Conservation (phyloP, 805 yeast species). For the Priceomyces fermenticarens region DNA sequence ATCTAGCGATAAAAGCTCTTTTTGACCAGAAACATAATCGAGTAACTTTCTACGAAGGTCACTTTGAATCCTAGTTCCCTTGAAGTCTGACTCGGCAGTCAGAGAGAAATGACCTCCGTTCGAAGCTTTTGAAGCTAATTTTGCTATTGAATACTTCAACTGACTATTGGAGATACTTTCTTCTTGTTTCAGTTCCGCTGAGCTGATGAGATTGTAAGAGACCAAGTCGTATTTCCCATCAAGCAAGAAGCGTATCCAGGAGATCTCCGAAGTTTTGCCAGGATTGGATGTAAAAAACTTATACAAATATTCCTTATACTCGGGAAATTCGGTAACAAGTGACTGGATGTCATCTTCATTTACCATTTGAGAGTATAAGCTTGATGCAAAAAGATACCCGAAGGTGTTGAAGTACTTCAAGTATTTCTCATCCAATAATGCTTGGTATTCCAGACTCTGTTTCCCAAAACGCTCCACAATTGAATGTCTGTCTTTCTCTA, state of each 20-base stretch:
- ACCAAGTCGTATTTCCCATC: constrained; percentile 52
- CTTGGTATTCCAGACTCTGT: constrained; percentile 12
- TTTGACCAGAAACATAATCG: constrained; percentile 11
- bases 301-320: constrained; percentile 47
- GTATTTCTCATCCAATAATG: constrained; percentile 25
- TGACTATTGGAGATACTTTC: constrained; percentile 47
- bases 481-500: constrained; percentile 30
- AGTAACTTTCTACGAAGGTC: constrained; percentile 20
- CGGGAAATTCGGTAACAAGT: constrained; percentile 56
- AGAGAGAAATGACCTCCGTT: constrained; percentile 11
- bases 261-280: constrained; percentile 47
- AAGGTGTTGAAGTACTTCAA: constrained; percentile 55
- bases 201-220: constrained; percentile 41
- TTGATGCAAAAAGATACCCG: constrained; percentile 66
- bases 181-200: constrained; percentile 31
- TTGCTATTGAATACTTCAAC: constrained; percentile 67
- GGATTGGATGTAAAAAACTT: constrained; percentile 47
- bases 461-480: constrained; percentile 16
- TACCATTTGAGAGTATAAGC: constrained; percentile 59
- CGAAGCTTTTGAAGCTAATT: constrained; percentile 56
- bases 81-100: constrained; percentile 48
- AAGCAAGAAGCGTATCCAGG: constrained; percentile 71
- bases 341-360: constrained; percentile 48
- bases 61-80: constrained; percentile 49
- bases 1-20: constrained; percentile 7